Evolutionary conservation across 495 filamentous ascomycete species (phyloP), one percentile per base, ranked within the genome.

Genomic region (Penicillium antarcticum): DNA sequence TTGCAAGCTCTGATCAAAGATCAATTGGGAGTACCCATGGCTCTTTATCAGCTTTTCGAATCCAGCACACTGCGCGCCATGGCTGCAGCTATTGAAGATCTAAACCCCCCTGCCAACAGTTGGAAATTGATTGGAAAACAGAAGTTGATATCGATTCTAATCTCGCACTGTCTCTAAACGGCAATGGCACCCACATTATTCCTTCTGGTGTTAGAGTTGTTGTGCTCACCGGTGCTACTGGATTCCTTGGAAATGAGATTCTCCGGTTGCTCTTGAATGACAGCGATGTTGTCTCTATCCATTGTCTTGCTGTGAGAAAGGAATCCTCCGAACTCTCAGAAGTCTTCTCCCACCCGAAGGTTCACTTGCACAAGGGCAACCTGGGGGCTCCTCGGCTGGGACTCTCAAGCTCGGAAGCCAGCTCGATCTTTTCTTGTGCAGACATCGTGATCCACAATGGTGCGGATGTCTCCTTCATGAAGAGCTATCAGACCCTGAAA

Each of bases 381-480:
- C 56, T 75, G 1, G 45, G 53, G 0, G 34, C 36, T 3, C 48
- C 62, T 43, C 54, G 17, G 1, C 48, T 81, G 0, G 80, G 79
- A 6, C 60, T 81, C 0, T 61, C 62, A 0, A 51, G 61, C 0
- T 23, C 38, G 0, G 62, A 72, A 0, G 53, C 52, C 10, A 10
- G 9, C 1, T 41, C 29, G 0, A 55, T 84, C 1, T 72, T 65
- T 18, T 12, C 12, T 4, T 34, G 43, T 2, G 72, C 65, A 0
- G 68, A 82, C 38, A 51, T 51, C 5, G 58, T 83, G 24, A 73
- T 85, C 31, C 81, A 84, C 60, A 75, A 71, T 52, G 80, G 78
- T 8, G 76, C 79, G 0, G 70, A 78, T 41, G 70, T 73, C 1
- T 80, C 76, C 3, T 72, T 73, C 57, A 55, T 76, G 49, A 75